These are phyloP conservation scores for Hypoxylon perforatum DNA, from an alignment of 495 filamentous ascomycete genomes.

Conservation along the genomic window DNA sequence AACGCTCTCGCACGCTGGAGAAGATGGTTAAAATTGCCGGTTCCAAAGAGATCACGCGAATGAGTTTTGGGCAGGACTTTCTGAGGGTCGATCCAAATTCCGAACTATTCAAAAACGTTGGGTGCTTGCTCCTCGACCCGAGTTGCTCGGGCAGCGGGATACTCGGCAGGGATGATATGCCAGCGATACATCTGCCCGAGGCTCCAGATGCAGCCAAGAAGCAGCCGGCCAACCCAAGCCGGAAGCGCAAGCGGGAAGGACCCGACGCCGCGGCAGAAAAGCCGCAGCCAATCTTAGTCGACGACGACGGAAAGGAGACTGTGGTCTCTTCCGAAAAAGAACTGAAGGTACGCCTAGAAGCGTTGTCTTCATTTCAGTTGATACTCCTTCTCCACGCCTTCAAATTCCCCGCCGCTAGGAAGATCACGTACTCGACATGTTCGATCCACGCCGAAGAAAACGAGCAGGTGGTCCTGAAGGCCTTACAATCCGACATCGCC, in stretches of 20 bases:
- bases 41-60: constrained; percentile 68
- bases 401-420: constrained; percentile 77
- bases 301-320: constrained; percentile 61
- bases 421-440: constrained; percentile 92
- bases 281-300: constrained; percentile 52
- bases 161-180: constrained; percentile 82
- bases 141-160: constrained; percentile 96
- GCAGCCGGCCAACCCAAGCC: constrained; percentile 35
- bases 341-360: constrained; percentile 68
- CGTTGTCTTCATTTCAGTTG: constrained; percentile 81
- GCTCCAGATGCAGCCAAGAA: constrained; percentile 52
- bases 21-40: constrained; percentile 86
- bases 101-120: constrained; percentile 67
- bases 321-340: constrained; percentile 54
- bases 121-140: constrained; percentile 85
- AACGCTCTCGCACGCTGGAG: constrained; percentile 74
- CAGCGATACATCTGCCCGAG: constrained; percentile 65
- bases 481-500: constrained; percentile 74
- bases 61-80: constrained; percentile 82
- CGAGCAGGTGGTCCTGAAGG: constrained; percentile 79
- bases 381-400: constrained; percentile 84
- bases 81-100: constrained; percentile 72
- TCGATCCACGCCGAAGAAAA: constrained; percentile 89
- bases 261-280: constrained; percentile 41
- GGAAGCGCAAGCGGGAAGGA: constrained; percentile 53